Evolutionary conservation across 495 filamentous ascomycete genomes (phyloP).

Genomic region (Tetracladium marchalianum): DNA sequence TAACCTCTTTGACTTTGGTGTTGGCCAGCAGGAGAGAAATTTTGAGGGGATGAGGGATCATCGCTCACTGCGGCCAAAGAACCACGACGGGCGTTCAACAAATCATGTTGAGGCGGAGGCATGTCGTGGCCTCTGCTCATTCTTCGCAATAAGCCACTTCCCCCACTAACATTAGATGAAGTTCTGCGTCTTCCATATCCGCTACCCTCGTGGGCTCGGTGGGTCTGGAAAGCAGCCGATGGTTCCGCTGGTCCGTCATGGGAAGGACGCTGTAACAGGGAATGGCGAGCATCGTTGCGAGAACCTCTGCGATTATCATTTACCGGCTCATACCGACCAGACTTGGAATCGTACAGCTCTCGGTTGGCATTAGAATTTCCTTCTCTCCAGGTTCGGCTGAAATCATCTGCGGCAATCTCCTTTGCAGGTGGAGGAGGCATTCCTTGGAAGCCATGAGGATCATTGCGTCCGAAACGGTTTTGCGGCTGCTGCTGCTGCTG

Average conservation of each 20-base stretch:
- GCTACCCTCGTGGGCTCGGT: conserved; percentile 57
- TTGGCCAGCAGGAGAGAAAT: conserved; percentile 29
- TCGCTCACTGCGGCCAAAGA: conserved; percentile 38
- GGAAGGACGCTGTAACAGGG: conserved; percentile 59
- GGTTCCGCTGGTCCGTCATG: conserved; percentile 72
- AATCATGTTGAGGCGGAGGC: conserved; percentile 33
- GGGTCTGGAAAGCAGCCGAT: conserved; percentile 83
- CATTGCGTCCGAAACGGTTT: conserved; percentile 21
- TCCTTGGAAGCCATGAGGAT: conserved; percentile 28
- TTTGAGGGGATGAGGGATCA: conserved; percentile 34
- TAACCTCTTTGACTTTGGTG: conserved; percentile 25
- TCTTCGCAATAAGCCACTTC: conserved; percentile 58
- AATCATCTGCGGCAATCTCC: conserved; percentile 92
- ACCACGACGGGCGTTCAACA: conserved; percentile 29
- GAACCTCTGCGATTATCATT: conserved; percentile 60
- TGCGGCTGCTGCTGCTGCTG: conserved; percentile 15
- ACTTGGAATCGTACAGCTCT: conserved; percentile 90
- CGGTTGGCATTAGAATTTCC: conserved; percentile 44
- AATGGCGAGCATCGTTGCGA: conserved; percentile 49
- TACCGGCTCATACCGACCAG: conserved; percentile 88
- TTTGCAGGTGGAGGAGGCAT: conserved; percentile 42
- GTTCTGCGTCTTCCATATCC: conserved; percentile 67
- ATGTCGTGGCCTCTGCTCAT: conserved; percentile 35
- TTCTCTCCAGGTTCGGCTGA: conserved; percentile 80
- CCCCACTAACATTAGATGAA: conserved; percentile 93